Evolutionary conservation across 805 yeast genomes (phyloP).

Genomic region (Candida succiphila): DNA sequence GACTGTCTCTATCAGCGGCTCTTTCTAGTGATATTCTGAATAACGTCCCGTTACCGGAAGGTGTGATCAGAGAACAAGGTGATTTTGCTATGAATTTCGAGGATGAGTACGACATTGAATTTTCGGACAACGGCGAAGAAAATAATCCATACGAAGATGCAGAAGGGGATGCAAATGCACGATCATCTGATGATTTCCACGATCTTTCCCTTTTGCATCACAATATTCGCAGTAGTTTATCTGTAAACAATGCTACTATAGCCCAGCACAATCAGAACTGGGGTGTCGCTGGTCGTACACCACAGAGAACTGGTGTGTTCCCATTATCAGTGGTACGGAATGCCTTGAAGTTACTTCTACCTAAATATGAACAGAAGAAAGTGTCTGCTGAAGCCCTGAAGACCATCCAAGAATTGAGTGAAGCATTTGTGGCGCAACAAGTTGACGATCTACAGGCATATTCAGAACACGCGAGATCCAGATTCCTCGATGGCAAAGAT

Average conservation of each 20-base stretch:
- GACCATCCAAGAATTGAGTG: constrained; percentile 23
- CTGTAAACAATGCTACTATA: background rate
- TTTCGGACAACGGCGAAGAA: constrained; percentile 2
- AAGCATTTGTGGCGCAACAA: constrained; percentile 25
- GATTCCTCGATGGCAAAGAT: constrained; percentile 22
- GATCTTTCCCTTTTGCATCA: background rate
- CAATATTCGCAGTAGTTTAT: no score
- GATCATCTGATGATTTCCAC: background rate
- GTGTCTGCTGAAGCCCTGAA: constrained; percentile 13
- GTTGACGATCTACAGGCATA: constrained; percentile 23
- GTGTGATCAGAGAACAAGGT: constrained; percentile 20
- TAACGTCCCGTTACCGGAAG: constrained; percentile 24
- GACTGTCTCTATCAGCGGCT: constrained; percentile 17
- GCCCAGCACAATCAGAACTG: background rate
- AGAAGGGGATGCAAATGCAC: constrained; percentile 3
- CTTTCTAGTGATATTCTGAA: constrained; percentile 13
- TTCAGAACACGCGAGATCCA: constrained; percentile 21
- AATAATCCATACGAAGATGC: constrained; percentile 4
- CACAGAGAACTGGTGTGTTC: background rate
- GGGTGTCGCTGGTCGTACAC: background rate
- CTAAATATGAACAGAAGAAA: constrained; percentile 7
- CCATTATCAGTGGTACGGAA: constrained; percentile 7
- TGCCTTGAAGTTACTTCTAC: constrained; percentile 9
- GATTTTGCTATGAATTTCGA: constrained; percentile 12
- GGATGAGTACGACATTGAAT: constrained; percentile 1